Evolutionary conservation across 2,329 filamentous ascomycete genomes (phyloP).

Genomic region (Rhexocercosporidium sp.): DNA sequence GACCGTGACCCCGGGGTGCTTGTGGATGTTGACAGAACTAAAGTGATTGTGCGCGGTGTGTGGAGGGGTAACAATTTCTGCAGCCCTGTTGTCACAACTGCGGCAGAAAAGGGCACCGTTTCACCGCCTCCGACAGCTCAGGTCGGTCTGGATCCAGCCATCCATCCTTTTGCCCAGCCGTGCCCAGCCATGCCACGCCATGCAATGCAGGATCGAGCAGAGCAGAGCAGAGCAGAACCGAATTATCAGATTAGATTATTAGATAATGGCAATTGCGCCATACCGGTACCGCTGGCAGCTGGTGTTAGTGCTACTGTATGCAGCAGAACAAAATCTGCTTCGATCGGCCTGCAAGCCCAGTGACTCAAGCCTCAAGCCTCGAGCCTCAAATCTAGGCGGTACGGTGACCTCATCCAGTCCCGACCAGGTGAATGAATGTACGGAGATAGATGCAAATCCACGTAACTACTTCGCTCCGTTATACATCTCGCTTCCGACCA

Average conservation of each 20-base stretch:
- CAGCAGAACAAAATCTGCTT: background rate
- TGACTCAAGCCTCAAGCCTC: no score
- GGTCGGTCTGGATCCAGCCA: background rate
- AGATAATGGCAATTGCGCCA: conserved; percentile 4
- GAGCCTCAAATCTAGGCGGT: background rate
- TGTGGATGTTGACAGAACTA: background rate
- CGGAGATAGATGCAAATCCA: no score
- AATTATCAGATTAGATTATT: no score
- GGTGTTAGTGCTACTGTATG: background rate
- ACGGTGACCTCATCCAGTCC: background rate
- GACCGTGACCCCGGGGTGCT: background rate
- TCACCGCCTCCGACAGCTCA: conserved; percentile 4
- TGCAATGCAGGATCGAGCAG: background rate
- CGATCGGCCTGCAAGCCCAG: background rate
- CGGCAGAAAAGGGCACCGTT: background rate
- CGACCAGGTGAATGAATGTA: no score
- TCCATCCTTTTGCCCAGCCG: background rate
- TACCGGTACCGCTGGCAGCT: background rate
- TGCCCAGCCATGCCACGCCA: background rate
- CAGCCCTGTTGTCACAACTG: background rate
- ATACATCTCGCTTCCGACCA: background rate
- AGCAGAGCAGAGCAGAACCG: no score
- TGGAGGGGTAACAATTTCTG: conserved; percentile 1
- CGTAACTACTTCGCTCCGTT: background rate
- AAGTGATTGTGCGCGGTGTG: conserved; percentile 1